phyloP scores from a whole-genome alignment of 768 basidiomycete genomes.

The Pluteus cervinus region DNA sequence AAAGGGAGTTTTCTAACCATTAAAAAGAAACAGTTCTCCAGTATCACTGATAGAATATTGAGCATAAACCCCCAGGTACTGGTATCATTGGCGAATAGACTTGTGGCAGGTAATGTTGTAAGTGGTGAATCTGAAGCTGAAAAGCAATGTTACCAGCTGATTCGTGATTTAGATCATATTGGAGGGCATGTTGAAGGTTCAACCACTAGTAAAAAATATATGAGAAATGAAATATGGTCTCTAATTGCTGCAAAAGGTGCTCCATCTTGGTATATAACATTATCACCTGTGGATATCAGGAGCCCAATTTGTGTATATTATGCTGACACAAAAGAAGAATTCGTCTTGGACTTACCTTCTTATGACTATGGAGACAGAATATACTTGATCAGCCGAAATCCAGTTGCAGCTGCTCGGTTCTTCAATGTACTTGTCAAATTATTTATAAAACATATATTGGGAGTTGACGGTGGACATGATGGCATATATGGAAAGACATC shows the following conservation, averaged over 20 bases:
- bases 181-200: conserved; percentile 23
- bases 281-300: neutral
- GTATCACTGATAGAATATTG: conserved; percentile 16
- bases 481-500: conserved; percentile 15
- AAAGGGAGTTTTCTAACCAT: conserved; percentile 21
- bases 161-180: conserved; percentile 29
- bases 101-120: conserved; percentile 18
- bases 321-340: conserved; percentile 26
- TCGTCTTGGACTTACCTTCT: conserved; percentile 22
- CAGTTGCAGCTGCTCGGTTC: conserved; percentile 18
- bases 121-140: conserved; percentile 23
- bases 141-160: conserved; percentile 18
- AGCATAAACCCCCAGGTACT: conserved; percentile 17
- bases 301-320: conserved; percentile 9
- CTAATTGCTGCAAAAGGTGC: conserved; percentile 20
- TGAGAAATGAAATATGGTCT: conserved; percentile 25
- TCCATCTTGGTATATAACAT: conserved; percentile 3
- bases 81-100: conserved; percentile 10
- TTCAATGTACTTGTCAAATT: conserved; percentile 15
- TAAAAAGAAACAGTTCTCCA: conserved; percentile 17
- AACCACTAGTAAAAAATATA: conserved; percentile 18
- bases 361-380: conserved; percentile 22
- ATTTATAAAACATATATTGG: conserved; percentile 4
- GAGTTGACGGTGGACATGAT: conserved; percentile 4
- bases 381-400: conserved; percentile 10